Percentiles rank a stretch among this genome's conserved stretches.
Evolutionary conservation across 495 filamentous ascomycete genomes (phyloP).

Genomic region (Beverwykella pulmonaria): DNA sequence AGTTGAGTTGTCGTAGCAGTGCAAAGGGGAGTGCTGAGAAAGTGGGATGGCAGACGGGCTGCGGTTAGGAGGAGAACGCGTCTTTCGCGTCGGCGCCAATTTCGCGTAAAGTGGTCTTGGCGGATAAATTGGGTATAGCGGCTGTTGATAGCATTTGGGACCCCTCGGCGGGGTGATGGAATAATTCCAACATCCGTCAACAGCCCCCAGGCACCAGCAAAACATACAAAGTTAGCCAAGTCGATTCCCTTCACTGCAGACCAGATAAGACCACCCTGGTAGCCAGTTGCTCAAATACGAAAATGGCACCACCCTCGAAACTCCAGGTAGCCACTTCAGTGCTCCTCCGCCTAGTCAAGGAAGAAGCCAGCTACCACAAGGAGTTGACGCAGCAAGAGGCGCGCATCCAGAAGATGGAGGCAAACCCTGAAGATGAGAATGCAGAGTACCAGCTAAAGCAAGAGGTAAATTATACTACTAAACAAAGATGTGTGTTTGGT

Average conservation of each 20-base stretch:
- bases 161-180: neutral
- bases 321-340: conserved; percentile 73
- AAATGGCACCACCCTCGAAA: conserved; percentile 72
- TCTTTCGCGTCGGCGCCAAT: conserved; percentile 27
- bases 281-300: neutral
- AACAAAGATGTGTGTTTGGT: neutral
- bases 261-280: neutral
- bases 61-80: conserved; percentile 17
- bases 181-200: neutral
- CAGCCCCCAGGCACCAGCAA: neutral
- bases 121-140: neutral
- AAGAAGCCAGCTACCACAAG: conserved; percentile 85
- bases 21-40: neutral
- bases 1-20: neutral
- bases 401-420: conserved; percentile 67
- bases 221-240: neutral
- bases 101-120: conserved; percentile 12
- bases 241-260: neutral
- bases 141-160: neutral
- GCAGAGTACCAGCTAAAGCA: conserved; percentile 72
- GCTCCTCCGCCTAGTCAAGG: conserved; percentile 82
- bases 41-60: conserved; percentile 17
- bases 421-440: conserved; percentile 51
- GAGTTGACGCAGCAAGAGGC: conserved; percentile 73
- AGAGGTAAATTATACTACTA: conserved; percentile 65